Conservation (phyloP, 768 basidiomycete genomes). For the Chalciporus piperatus region DNA sequence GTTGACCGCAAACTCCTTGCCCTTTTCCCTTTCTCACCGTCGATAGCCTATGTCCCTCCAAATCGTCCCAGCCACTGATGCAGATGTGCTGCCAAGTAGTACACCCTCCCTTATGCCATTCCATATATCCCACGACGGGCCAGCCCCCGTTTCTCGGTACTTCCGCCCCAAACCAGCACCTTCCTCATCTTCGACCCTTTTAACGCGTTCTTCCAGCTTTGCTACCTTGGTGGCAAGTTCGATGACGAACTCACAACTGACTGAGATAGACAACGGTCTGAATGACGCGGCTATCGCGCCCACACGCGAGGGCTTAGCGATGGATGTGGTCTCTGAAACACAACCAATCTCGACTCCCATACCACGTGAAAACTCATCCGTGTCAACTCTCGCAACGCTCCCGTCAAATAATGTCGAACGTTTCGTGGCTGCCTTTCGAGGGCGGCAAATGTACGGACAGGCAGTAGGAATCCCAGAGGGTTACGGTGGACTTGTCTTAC, state of each 20-base stretch:
- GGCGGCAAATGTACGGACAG: slow-evolving; percentile 69
- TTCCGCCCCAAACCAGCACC: slow-evolving; percentile 52
- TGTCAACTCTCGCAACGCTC: background rate
- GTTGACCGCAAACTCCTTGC: too few species aligned
- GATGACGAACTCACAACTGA: slow-evolving; percentile 4
- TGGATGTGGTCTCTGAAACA: slow-evolving; percentile 9
- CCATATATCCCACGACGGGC: slow-evolving; percentile 66
- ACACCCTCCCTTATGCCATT: slow-evolving; percentile 82
- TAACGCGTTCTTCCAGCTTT: slow-evolving; percentile 11
- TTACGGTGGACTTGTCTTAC: slow-evolving; percentile 65
- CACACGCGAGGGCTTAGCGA: background rate
- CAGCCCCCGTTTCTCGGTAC: slow-evolving; percentile 72
- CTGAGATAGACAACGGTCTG: slow-evolving; percentile 4
- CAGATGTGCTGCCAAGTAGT: slow-evolving; percentile 33
- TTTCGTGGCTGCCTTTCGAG: slow-evolving; percentile 68
- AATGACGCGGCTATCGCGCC: background rate
- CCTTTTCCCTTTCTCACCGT: too few species aligned
- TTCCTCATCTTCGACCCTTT: slow-evolving; percentile 9
- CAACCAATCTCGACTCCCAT: slow-evolving; percentile 5
- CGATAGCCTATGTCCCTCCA: slow-evolving; percentile 20
- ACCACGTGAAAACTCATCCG: background rate
- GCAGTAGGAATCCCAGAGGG: slow-evolving; percentile 60
- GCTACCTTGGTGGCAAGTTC: slow-evolving; percentile 12
- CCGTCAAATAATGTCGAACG: slow-evolving; percentile 2
- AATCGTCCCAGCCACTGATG: slow-evolving; percentile 14